Conservation (phyloP, 2,329 filamentous ascomycete genomes). For the Talaromyces sp. region DNA sequence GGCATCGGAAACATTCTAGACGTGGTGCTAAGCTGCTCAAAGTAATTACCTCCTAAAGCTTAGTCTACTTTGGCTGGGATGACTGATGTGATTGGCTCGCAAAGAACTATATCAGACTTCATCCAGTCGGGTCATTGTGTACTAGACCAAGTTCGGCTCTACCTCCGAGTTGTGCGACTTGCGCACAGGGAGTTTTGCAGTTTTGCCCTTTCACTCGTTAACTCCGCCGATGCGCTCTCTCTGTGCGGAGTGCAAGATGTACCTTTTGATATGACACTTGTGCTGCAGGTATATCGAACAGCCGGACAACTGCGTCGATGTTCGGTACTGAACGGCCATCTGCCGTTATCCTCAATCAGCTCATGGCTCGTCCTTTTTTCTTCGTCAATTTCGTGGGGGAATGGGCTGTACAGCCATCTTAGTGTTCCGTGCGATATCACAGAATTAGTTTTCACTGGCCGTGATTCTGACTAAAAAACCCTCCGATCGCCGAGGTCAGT, state of each 20-base stretch:
- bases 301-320: background rate
- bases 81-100: background rate
- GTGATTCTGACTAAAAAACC: background rate
- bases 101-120: background rate
- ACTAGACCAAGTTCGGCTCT: background rate
- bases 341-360: background rate
- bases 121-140: background rate
- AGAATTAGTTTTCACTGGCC: too few relatives aligned
- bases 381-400: background rate
- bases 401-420: background rate
- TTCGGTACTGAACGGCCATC: background rate
- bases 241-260: too few relatives aligned
- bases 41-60: background rate
- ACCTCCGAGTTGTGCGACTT: background rate
- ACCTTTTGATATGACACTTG: too few relatives aligned
- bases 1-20: too few relatives aligned
- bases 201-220: background rate
- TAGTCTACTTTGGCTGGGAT: background rate
- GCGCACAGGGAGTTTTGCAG: background rate
- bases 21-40: background rate
- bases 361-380: background rate
- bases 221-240: background rate
- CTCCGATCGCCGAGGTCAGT: constrained; percentile 1
- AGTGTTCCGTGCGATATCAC: background rate
- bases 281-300: background rate